These are phyloP conservation scores for Ocimum tenuiflorum DNA, from an alignment of 257 asterid genomes.

Conservation along the genomic window DNA sequence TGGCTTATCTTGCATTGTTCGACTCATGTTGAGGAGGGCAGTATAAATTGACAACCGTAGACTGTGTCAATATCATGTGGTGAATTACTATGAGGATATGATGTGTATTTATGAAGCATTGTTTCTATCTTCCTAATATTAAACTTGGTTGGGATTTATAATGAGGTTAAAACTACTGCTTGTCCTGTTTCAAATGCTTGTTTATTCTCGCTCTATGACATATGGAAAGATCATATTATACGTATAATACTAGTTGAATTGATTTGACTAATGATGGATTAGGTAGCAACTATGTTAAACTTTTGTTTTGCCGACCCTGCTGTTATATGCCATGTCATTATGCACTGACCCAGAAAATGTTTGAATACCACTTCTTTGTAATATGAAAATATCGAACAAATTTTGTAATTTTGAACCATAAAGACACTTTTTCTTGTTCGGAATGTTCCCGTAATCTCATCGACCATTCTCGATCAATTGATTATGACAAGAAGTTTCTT, in stretches of 20 bases:
- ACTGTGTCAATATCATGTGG: not conserved
- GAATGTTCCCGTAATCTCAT: no score
- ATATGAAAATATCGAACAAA: no score
- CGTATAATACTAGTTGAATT: not conserved
- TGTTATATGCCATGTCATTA: no score
- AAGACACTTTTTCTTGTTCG: no score
- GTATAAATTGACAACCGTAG: not conserved
- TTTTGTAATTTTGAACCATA: no score
- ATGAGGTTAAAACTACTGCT: not conserved
- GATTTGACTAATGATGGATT: conserved; percentile 14
- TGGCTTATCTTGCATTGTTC: not conserved
- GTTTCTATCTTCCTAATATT: not conserved
- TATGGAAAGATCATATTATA: not conserved
- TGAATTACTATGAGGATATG: conserved; percentile 15
- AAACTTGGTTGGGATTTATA: no score
- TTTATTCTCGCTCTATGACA: conserved; percentile 7
- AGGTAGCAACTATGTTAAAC: not conserved
- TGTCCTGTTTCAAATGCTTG: conserved; percentile 17
- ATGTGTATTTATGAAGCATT: not conserved
- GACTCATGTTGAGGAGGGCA: not conserved
- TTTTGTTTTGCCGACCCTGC: not conserved
- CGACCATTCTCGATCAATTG: not conserved
- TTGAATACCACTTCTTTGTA: no score
- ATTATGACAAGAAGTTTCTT: not conserved
- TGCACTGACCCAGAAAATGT: no score